Conservation (phyloP, 257 asterid genomes). For the Fraxinus cuspidata region DNA sequence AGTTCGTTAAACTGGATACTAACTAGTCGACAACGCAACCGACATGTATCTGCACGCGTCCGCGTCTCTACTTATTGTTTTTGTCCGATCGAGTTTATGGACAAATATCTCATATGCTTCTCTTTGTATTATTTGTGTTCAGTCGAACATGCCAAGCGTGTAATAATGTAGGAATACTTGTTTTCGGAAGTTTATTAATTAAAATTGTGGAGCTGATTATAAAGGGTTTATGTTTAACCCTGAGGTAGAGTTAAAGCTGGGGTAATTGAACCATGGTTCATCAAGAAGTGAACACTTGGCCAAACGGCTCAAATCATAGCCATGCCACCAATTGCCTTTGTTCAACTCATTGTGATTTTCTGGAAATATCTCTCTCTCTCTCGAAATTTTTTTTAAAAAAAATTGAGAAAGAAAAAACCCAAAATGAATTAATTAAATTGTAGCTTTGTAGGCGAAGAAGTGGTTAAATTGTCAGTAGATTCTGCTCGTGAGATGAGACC, state of each 20-base stretch:
- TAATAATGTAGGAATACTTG: neutral
- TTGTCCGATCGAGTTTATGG: neutral
- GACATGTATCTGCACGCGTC: neutral
- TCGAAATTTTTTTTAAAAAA: too few relatives aligned
- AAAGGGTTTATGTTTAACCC: neutral
- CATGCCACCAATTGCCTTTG: slow-evolving; percentile 57
- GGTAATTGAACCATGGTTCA: slow-evolving; percentile 20
- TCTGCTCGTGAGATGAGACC: slow-evolving; percentile 21
- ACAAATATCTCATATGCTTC: neutral
- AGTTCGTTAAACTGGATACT: neutral
- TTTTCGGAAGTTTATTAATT: too few relatives aligned
- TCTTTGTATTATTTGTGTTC: neutral
- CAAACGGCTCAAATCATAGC: slow-evolving; percentile 26
- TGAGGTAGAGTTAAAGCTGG: slow-evolving; percentile 26
- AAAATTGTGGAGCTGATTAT: neutral
- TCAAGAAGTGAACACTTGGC: slow-evolving; percentile 54
- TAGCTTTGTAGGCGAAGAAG: slow-evolving; percentile 1
- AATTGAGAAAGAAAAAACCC: neutral
- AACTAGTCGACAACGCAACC: neutral
- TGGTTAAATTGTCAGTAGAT: slow-evolving; percentile 35
- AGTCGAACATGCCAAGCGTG: neutral
- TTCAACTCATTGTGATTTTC: slow-evolving; percentile 13
- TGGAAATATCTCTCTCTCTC: slow-evolving; percentile 28
- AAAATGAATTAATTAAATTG: neutral
- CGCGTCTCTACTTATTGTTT: neutral